Conservation (phyloP, 2,329 filamentous ascomycete genomes). For the Penicillium sp. region DNA sequence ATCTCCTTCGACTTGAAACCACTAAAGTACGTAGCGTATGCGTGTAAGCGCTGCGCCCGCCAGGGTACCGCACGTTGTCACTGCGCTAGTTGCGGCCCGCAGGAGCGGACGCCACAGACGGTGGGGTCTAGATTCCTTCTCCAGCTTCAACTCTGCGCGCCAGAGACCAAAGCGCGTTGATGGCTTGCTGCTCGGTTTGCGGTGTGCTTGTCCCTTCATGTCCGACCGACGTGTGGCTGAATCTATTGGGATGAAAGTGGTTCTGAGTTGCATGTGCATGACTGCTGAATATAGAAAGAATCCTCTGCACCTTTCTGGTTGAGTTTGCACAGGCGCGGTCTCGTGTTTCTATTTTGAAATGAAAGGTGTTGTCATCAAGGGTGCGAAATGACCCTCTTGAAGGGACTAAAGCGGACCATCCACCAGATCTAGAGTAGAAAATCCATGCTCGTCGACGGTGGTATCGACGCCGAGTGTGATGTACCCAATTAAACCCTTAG, state of each 20-base stretch:
- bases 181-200: background rate
- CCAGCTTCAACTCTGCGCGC: too few relatives aligned
- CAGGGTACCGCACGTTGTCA: background rate
- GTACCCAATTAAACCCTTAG: background rate
- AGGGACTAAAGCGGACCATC: background rate
- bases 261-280: too few relatives aligned
- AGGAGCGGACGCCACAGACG: conserved; percentile 5
- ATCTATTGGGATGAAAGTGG: too few relatives aligned
- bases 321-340: too few relatives aligned
- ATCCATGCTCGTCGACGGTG: too few relatives aligned
- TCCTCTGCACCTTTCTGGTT: too few relatives aligned
- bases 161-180: background rate
- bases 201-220: too few relatives aligned
- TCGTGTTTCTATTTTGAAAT: too few relatives aligned
- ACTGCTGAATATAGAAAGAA: too few relatives aligned
- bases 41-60: conserved; percentile 15
- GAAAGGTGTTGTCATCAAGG: background rate
- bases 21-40: conserved; percentile 8
- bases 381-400: background rate
- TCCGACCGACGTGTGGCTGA: too few relatives aligned
- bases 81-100: conserved; percentile 15
- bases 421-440: too few relatives aligned
- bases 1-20: conserved; percentile 6
- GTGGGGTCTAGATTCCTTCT: conserved; percentile 6
- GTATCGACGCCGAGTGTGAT: too few relatives aligned